phyloP scores from a whole-genome alignment of 257 asterid species.

The Gentiana straminea region DNA sequence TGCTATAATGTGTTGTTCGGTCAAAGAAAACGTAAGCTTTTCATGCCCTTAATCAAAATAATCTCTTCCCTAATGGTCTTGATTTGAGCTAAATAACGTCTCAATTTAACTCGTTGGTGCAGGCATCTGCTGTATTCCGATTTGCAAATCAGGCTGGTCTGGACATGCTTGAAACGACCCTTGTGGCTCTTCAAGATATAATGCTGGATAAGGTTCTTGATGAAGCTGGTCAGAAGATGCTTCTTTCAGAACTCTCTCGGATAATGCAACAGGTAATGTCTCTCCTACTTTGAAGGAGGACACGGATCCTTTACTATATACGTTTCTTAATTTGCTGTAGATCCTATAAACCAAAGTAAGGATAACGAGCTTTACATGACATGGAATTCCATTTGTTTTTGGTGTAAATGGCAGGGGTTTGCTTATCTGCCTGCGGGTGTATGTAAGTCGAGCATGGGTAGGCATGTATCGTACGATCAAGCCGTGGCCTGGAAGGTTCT shows the following conservation, averaged over 20 bases:
- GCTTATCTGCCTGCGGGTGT: slow-evolving; percentile 73
- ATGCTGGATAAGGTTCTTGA: slow-evolving; percentile 83
- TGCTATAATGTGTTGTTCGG: slow-evolving; percentile 91
- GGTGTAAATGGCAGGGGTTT: slow-evolving; percentile 40
- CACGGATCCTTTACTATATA: too few species aligned
- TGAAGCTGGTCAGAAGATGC: slow-evolving; percentile 70
- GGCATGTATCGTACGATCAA: slow-evolving; percentile 74
- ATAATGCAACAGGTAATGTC: slow-evolving; percentile 45
- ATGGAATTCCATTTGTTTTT: too few species aligned
- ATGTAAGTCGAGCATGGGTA: slow-evolving; percentile 90
- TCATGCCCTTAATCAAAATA: neutral
- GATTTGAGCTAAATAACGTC: neutral
- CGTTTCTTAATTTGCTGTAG: too few species aligned
- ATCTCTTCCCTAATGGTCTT: neutral
- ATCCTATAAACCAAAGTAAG: too few species aligned
- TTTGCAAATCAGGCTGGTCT: slow-evolving; percentile 96
- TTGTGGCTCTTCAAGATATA: slow-evolving; percentile 82
- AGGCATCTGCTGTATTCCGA: slow-evolving; percentile 82
- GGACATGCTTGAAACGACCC: slow-evolving; percentile 94
- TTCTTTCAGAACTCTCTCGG: slow-evolving; percentile 71
- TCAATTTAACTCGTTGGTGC: slow-evolving; percentile 1
- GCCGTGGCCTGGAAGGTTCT: slow-evolving; percentile 88
- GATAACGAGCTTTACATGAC: too few species aligned
- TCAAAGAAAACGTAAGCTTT: slow-evolving; percentile 58
- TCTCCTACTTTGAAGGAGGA: too few species aligned